Base-by-base conservation (phyloP, 2,329 filamentous ascomycete genomes). In the Xylaria sp. region DNA sequence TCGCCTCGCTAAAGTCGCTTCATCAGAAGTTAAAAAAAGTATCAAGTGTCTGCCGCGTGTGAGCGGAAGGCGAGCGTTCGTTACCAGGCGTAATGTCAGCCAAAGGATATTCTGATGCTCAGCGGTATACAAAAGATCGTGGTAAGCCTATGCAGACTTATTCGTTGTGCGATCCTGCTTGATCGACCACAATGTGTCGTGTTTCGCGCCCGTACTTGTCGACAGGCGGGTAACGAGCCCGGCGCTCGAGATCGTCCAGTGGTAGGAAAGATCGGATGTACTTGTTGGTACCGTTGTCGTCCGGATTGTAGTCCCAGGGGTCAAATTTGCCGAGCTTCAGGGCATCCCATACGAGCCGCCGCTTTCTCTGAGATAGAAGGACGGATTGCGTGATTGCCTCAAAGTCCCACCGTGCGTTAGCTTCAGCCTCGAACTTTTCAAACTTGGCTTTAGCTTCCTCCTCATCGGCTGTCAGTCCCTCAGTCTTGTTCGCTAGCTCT, bases 201-300 rank as follows among this genome's bases (percentile, higher is more conserved):
- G 84, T 83, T 73, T 85, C 85, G 18, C 82, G 81, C 31, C 88
- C 87, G 64, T 85, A 81, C 51, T 82, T 82, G 77, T 91, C 87
- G 6, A 91, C 89, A 7, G 86, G 82, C 0, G 93, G 93, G 81
- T 85, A 96, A 52, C 93, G 87, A 49, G 93, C 92, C 70, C 88
- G 88, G 65, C 92, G 87, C 83, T 96, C 93, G 7, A 96, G 85
- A 66, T 94, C 91, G 77, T 96, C 93, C 1, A 96, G 87, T 20
- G 92, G 90, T 75, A 94, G 91, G 78, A 92, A 91, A 41, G 91
- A 93, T 66, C 94, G 92, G 75, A 98, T 97, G 80, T 95, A 90
- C 85, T 91, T 92, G 73, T 88, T 84, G 57, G 86, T 83, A 31
- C 90, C 92, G 76, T 93, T 88, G 73, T 92, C 89, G 2, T 86